These are phyloP conservation scores for Crepidotus variabilis DNA, from an alignment of 768 basidiomycete species.

Conservation along the genomic window DNA sequence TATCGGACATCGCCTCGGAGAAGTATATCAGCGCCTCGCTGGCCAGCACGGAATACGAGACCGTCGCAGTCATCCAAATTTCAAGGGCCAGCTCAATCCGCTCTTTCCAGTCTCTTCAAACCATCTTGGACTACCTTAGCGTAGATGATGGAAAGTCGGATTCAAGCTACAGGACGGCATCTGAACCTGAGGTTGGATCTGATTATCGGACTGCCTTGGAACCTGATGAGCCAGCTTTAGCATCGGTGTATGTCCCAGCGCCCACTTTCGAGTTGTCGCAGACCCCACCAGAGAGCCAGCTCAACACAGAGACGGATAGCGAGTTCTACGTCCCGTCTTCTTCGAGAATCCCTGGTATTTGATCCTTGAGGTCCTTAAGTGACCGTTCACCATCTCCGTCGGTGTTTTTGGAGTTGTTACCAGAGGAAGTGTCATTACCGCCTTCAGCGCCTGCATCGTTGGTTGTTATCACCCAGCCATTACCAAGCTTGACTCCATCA, in stretches of 20 bases:
- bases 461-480: constrained; percentile 5
- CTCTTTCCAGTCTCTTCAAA: constrained; percentile 28
- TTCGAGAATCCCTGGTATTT: constrained; percentile 25
- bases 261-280: constrained; percentile 39
- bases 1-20: constrained; percentile 32
- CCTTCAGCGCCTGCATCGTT: constrained; percentile 22
- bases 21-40: constrained; percentile 43
- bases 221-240: constrained; percentile 21
- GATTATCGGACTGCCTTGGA: constrained; percentile 41
- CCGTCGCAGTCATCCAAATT: constrained; percentile 29
- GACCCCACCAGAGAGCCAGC: constrained; percentile 33
- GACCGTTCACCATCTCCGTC: constrained; percentile 14
- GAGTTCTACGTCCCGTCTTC: constrained; percentile 23
- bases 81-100: constrained; percentile 21
- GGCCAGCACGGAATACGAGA: constrained; percentile 50
- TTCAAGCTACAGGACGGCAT: constrained; percentile 16
- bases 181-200: constrained; percentile 16
- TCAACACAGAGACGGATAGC: constrained; percentile 32
- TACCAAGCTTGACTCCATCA: constrained; percentile 14
- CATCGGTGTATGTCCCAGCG: constrained; percentile 49
- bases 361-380: constrained; percentile 14
- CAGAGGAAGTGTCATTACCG: constrained; percentile 41
- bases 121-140: constrained; percentile 23
- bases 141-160: constrained; percentile 42
- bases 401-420: constrained; percentile 21